Percentiles rank a stretch among this genome's conserved stretches.
phyloP scores from a whole-genome alignment of 2,329 filamentous ascomycete genomes.

The Colletotrichum echinochloae region DNA sequence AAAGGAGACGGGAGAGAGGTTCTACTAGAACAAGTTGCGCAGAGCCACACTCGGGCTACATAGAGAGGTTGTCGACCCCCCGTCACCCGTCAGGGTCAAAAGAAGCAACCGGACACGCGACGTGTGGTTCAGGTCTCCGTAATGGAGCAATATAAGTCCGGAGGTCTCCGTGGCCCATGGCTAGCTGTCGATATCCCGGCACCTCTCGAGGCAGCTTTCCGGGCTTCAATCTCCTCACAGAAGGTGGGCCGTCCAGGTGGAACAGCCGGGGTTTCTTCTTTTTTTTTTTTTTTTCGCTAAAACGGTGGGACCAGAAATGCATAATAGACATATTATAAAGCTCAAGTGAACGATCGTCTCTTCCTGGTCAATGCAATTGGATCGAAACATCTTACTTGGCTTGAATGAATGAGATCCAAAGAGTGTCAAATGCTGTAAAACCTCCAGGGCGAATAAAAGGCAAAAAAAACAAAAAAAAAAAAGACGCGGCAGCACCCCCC shows the following conservation, averaged over 20 bases:
- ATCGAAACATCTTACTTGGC: neutral
- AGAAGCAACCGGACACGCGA: slow-evolving; percentile 6
- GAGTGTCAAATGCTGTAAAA: slow-evolving; percentile 25
- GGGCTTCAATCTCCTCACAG: slow-evolving; percentile 5
- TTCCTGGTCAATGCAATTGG: neutral
- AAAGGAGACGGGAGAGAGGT: neutral
- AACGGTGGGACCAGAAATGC: slow-evolving; percentile 3
- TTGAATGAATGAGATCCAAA: slow-evolving; percentile 13
- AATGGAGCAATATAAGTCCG: slow-evolving; percentile 6
- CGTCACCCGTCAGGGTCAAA: neutral
- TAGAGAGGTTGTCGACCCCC: neutral
- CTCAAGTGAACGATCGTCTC: slow-evolving; percentile 10
- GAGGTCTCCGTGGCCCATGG: slow-evolving; percentile 33
- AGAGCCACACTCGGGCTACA: slow-evolving; percentile 20
- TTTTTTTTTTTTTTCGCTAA: slow-evolving; percentile 18
- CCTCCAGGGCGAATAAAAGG: too few relatives aligned
- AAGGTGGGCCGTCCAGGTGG: slow-evolving; percentile 14
- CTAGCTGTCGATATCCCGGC: neutral
- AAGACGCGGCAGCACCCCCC: too few relatives aligned
- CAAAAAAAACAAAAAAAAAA: neutral
- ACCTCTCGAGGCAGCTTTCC: neutral
- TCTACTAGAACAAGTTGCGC: neutral
- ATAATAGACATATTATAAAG: slow-evolving; percentile 9
- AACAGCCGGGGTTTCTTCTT: too few relatives aligned
- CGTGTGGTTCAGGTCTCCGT: slow-evolving; percentile 13